phyloP scores from a whole-genome alignment of 129 eudicot species.

The Centrapalus pauciflorus region DNA sequence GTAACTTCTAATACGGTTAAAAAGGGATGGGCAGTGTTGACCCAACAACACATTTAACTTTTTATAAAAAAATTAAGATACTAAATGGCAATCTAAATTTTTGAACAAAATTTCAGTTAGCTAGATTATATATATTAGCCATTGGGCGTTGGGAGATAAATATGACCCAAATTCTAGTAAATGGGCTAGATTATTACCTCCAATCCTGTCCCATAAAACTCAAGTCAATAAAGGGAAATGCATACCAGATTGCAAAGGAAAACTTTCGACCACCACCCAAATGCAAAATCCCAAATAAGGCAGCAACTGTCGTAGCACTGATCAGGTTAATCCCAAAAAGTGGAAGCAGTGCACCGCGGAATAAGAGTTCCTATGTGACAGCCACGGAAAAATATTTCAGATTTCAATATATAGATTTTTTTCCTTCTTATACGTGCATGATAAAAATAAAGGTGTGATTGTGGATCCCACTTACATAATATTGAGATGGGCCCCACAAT shows the following conservation, averaged over 20 bases:
- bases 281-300: slow-evolving; percentile 81
- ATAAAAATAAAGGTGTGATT: slow-evolving; percentile 6
- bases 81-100: background rate
- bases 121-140: too few species aligned
- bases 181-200: too few species aligned
- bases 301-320: slow-evolving; percentile 60
- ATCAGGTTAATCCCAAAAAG: slow-evolving; percentile 55
- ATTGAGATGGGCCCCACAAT: slow-evolving; percentile 21
- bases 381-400: background rate
- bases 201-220: background rate
- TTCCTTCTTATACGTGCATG: background rate
- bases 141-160: too few species aligned
- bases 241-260: slow-evolving; percentile 87
- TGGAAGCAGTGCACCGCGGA: slow-evolving; percentile 89
- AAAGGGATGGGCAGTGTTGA: too few species aligned
- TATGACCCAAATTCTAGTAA: too few species aligned
- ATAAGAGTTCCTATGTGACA: slow-evolving; percentile 62
- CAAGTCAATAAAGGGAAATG: background rate
- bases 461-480: slow-evolving; percentile 14
- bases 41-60: background rate
- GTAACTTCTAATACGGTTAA: too few species aligned
- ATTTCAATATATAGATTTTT: background rate
- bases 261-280: slow-evolving; percentile 87
- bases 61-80: too few species aligned
- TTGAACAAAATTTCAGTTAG: background rate